Evolutionary conservation across 768 basidiomycete species (phyloP), one percentile per base, ranked within the genome.

Genomic region (Boletellus emodensis): DNA sequence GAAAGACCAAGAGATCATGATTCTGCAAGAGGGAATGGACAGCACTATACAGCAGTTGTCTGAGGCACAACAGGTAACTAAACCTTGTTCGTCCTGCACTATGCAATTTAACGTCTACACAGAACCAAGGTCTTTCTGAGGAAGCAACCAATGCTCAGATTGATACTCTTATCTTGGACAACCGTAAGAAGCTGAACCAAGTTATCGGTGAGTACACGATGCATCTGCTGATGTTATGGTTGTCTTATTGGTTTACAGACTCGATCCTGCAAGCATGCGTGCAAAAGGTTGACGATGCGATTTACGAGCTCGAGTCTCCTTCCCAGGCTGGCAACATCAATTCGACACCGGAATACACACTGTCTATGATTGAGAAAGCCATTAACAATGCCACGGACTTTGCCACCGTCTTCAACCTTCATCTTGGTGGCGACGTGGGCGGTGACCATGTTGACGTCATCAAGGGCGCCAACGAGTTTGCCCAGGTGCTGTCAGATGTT

Each of bases 301-400:
- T 98, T 59, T 99, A 98, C 70, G 96, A 98, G 68, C 80, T 99
- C 37, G 95, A 99, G 69, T 96, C 96, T 4, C 92, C 93, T 3
- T 87, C 90, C 36, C 90, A 93, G 61, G 87, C 88, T 4, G 96
- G 95, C 34, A 97, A 98, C 70, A 79, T 87, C 59, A 95, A 90
- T 64, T 92, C 95, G n/a, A 98, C 96, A 0, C 96, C 96, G 4
- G 95, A 97, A 66, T 98, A 98, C 67, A 95, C 94, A 1, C 75
- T 97, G 15, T 96, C 96, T 1, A 94, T 98, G 87, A 92, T 98
- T 63, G 96, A 99, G 69, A 97, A 97, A 72, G 87, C 93, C 2
- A 73, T 87, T 65, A 94, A 90, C 67, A 95, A 89, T 60, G 92
- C 94, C 14, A 97, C 85, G 41, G 95, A 99, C 62, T 98, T 99